Conservation (phyloP, 1,284 basidiomycete species). For the Rugosomyces carneus region DNA sequence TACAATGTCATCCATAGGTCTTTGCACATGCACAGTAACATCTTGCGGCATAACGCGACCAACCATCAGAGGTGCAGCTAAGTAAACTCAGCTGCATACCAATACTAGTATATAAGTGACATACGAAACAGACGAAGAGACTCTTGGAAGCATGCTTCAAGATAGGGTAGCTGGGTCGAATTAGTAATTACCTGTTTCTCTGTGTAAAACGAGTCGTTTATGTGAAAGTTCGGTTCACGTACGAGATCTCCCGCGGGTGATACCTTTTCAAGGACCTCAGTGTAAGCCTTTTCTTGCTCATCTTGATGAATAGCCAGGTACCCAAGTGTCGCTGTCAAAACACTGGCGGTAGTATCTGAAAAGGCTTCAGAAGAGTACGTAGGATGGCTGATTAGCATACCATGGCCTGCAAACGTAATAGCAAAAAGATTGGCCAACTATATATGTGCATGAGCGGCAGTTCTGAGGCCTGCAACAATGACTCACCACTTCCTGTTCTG, state of each 20-base stretch:
- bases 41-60: conserved; percentile 18
- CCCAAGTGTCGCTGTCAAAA: conserved; percentile 19
- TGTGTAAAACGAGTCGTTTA: neutral
- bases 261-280: neutral
- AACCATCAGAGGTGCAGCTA: conserved; percentile 17
- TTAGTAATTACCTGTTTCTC: conserved; percentile 12
- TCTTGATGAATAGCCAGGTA: conserved; percentile 23
- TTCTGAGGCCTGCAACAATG: neutral
- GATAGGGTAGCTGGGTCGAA: conserved; percentile 13
- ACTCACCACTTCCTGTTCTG: conserved; percentile 17
- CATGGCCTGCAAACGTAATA: conserved; percentile 28
- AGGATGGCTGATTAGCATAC: conserved; percentile 11
- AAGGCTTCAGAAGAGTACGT: neutral
- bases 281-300: conserved; percentile 23
- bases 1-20: conserved; percentile 12
- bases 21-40: conserved; percentile 13
- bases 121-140: conserved; percentile 22
- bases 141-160: conserved; percentile 22
- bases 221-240: neutral
- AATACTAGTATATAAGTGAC: neutral
- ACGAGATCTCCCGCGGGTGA: neutral
- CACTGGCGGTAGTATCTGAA: conserved; percentile 24
- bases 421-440: conserved; percentile 26
- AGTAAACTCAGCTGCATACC: neutral
- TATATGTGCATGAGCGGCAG: neutral